phyloP scores from a whole-genome alignment of 192 early-diverging fungal species.

The Coemansia sp. region DNA sequence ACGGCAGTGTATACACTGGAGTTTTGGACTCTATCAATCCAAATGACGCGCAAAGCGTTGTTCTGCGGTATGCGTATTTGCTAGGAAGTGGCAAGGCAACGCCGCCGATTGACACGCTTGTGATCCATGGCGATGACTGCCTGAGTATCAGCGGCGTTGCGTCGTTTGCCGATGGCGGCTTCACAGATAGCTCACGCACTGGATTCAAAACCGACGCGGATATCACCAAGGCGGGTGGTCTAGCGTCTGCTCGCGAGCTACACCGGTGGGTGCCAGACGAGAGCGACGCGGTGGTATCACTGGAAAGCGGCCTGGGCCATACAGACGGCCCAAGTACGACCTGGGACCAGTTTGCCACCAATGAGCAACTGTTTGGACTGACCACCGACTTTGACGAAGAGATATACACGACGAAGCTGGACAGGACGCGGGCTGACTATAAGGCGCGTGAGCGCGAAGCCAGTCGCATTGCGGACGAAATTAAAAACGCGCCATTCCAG shows the following conservation, averaged over 20 bases:
- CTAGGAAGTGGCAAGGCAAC: slow-evolving; percentile 21
- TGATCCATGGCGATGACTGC: slow-evolving; percentile 43
- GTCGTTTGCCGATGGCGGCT: slow-evolving; percentile 16
- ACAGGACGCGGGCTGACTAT: slow-evolving; percentile 79
- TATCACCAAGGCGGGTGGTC: slow-evolving; percentile 68
- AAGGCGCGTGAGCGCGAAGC: slow-evolving; percentile 88
- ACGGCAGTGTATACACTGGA: slow-evolving; percentile 26
- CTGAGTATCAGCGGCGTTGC: slow-evolving; percentile 32
- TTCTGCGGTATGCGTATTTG: slow-evolving; percentile 42
- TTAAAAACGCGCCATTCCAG: slow-evolving; percentile 67
- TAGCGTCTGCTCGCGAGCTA: slow-evolving; percentile 76
- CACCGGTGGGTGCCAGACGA: slow-evolving; percentile 84
- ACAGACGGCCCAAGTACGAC: slow-evolving; percentile 8
- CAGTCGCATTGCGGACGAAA: slow-evolving; percentile 85
- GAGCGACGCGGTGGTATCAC: slow-evolving; percentile 22
- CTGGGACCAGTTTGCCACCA: slow-evolving; percentile 98
- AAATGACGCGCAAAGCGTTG: slow-evolving; percentile 50
- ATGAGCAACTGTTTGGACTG: slow-evolving; percentile 92
- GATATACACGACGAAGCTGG: slow-evolving; percentile 92
- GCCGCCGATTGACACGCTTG: slow-evolving; percentile 36
- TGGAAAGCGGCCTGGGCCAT: slow-evolving; percentile 26
- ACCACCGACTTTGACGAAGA: slow-evolving; percentile 96
- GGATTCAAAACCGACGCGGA: slow-evolving; percentile 88
- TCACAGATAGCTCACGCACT: slow-evolving; percentile 5
- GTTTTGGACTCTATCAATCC: slow-evolving; percentile 50